phyloP scores from a whole-genome alignment of 805 yeast genomes.

The Sugiyamaella valdiviana region DNA sequence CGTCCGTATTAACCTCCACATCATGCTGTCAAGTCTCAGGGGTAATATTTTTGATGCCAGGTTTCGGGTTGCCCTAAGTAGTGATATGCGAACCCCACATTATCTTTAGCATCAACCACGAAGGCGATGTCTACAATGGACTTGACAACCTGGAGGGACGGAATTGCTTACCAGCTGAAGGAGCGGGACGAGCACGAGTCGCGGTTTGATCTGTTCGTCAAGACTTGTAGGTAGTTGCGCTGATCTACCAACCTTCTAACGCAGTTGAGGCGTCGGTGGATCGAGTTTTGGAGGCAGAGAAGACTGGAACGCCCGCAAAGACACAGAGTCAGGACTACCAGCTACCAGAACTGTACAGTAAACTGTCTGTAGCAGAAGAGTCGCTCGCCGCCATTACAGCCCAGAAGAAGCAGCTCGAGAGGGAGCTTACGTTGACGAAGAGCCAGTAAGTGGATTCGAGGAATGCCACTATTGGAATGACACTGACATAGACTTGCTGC shows the following conservation, averaged over 20 bases:
- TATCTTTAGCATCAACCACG: background rate
- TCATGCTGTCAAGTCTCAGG: background rate
- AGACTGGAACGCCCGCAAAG: background rate
- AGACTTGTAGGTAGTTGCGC: slow-evolving; percentile 15
- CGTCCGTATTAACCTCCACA: no score
- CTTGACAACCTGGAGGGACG: slow-evolving; percentile 9
- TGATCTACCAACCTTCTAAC: background rate
- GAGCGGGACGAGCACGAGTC: slow-evolving; percentile 22
- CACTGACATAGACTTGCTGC: background rate
- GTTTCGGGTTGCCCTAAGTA: no score
- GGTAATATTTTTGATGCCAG: background rate
- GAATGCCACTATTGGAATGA: no score
- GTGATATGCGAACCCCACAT: background rate
- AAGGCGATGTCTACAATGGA: background rate
- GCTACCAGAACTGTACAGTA: slow-evolving; percentile 14
- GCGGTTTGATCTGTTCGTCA: slow-evolving; percentile 14
- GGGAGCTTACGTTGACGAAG: background rate
- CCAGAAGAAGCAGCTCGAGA: background rate
- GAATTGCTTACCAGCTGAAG: slow-evolving; percentile 6
- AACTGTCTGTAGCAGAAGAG: slow-evolving; percentile 13
- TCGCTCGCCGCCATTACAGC: background rate
- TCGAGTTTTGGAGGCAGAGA: slow-evolving; percentile 18
- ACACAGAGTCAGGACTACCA: slow-evolving; percentile 11
- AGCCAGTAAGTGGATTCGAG: slow-evolving; percentile 1
- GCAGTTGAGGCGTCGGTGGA: slow-evolving; percentile 20